Percentiles rank a stretch among this genome's conserved stretches.
phyloP scores from a whole-genome alignment of 768 basidiomycete genomes.

The Imleria badia region DNA sequence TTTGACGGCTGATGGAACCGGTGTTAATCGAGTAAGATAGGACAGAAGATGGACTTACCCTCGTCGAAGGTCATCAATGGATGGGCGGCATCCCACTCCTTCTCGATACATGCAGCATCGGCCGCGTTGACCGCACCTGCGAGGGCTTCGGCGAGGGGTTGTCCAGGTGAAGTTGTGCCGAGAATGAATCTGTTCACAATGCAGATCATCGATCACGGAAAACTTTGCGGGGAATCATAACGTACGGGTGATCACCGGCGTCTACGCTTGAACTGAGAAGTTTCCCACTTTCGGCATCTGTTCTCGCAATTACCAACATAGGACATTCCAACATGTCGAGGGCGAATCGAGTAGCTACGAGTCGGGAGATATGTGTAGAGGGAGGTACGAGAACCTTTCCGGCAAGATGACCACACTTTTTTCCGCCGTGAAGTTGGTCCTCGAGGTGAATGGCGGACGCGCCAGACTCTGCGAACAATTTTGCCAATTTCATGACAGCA shows the following conservation, averaged over 20 bases:
- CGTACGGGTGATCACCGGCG: slow-evolving; percentile 63
- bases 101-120: slow-evolving; percentile 74
- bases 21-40: slow-evolving; percentile 30
- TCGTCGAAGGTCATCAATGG: slow-evolving; percentile 81
- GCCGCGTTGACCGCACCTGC: slow-evolving; percentile 62
- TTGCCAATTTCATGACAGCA: slow-evolving; percentile 91
- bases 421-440: slow-evolving; percentile 92
- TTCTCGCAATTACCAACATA: slow-evolving; percentile 88
- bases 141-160: slow-evolving; percentile 66
- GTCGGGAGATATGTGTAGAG: slow-evolving; percentile 80
- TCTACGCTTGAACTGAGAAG: slow-evolving; percentile 86
- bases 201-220: slow-evolving; percentile 10
- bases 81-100: slow-evolving; percentile 68
- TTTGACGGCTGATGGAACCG: slow-evolving; percentile 21
- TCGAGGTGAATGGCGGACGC: slow-evolving; percentile 90
- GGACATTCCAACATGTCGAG: slow-evolving; percentile 86
- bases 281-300: slow-evolving; percentile 86
- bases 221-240: slow-evolving; percentile 25
- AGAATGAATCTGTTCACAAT: slow-evolving; percentile 52
- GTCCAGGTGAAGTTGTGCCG: slow-evolving; percentile 52
- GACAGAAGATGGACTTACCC: slow-evolving; percentile 56
- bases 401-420: slow-evolving; percentile 91
- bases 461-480: slow-evolving; percentile 94
- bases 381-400: slow-evolving; percentile 94
- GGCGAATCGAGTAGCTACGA: slow-evolving; percentile 86